Evolutionary conservation across 2,329 filamentous ascomycete species (phyloP), one percentile per base, ranked within the genome.

Genomic region (Hymenoscyphus fraxineus): DNA sequence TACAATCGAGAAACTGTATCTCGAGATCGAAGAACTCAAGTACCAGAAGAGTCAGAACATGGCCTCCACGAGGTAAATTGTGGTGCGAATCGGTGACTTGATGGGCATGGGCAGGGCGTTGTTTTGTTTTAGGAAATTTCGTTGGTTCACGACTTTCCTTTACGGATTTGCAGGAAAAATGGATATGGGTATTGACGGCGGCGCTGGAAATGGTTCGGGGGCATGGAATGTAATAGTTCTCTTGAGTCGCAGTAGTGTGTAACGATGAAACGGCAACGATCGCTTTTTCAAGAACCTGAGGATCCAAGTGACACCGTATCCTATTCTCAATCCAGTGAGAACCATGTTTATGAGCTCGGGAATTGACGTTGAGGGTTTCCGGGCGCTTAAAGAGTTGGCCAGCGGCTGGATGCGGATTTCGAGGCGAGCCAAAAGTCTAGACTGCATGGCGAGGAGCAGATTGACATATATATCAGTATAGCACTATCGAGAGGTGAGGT

Each of bases 1-100:
- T 62, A 91, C 93, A 71, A 91, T 94, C 76, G 75, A 78, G 57
- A 84, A 88, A 64, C 83, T 96, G 68, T 74, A 82, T 68, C 79
- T 77, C 65, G 89, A 93, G 76, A 83, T 88, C 70, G 65, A 77
- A 55, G 78, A 78, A 59, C 80, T 88, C 75, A 35, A 66, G 16
- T 44, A 62, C 15, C 60, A 70, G 60, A 60, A 64, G 12, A 60
- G 55, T 7, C 56, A 62, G 31, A 62, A 64, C 55, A 35, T 57
- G 31, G 56, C 16, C 27, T 63, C 56, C 32, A 61, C 62, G 9
- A 66, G 55, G 61, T 64, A 56, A 55, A 31, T n/a, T n/a, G 44
- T 41, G 35, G 62, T 35, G 19, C 22, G 44, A 47, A 41, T 27
- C 22, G 47, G 47, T 54, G 47, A 32, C 58, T 19, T 41, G 38